Evolutionary conservation across 805 yeast species (phyloP).

Genomic region (Sungouiozyma intestinalis): DNA sequence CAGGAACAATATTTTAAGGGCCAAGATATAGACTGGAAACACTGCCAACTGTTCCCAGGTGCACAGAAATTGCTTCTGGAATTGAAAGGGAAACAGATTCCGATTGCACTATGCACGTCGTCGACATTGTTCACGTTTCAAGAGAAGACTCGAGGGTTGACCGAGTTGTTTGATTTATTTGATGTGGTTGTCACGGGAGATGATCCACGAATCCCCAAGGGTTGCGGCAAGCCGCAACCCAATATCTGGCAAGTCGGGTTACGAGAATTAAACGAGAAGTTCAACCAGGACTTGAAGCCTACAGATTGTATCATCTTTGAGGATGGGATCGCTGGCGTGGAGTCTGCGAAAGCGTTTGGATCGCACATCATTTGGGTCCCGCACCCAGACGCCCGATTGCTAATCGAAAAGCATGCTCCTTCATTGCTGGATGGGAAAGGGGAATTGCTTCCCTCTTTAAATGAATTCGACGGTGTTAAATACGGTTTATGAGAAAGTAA

Average conservation of each 20-base stretch:
- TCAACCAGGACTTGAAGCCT: conserved; percentile 39
- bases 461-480: conserved; percentile 39
- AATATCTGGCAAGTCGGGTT: conserved; percentile 86
- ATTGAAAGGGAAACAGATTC: conserved; percentile 44
- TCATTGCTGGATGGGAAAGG: conserved; percentile 48
- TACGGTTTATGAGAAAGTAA: conserved; percentile 42
- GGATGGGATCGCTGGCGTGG: conserved; percentile 88
- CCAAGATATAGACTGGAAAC: conserved; percentile 50
- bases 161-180: conserved; percentile 53
- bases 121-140: conserved; percentile 50
- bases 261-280: conserved; percentile 52
- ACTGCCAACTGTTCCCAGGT: conserved; percentile 66
- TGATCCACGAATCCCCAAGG: conserved; percentile 68
- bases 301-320: conserved; percentile 84
- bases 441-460: conserved; percentile 42
- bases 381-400: conserved; percentile 55
- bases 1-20: conserved; percentile 49
- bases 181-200: conserved; percentile 80
- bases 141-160: conserved; percentile 61
- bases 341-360: conserved; percentile 77
- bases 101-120: conserved; percentile 86
- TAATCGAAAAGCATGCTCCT: conserved; percentile 41
- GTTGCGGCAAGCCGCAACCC: conserved; percentile 88
- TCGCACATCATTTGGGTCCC: conserved; percentile 93
- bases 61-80: conserved; percentile 57